Percentiles rank a stretch among this genome's conserved stretches.
Conservation (phyloP, 106 monocot genomes). For the Narthecium ossifragum region DNA sequence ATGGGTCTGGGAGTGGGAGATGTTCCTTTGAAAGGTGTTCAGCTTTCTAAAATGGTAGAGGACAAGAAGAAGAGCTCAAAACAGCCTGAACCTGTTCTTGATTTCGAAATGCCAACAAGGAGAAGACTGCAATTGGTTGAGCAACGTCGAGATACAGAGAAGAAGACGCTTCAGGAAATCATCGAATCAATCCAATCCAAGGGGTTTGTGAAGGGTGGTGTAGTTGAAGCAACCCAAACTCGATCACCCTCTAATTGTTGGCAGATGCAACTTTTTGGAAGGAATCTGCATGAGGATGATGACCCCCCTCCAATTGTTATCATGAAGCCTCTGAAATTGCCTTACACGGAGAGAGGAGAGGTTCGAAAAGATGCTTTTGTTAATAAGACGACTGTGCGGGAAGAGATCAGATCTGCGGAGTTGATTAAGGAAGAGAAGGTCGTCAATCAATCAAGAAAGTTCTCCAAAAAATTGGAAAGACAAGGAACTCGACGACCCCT, state of each 20-base stretch:
- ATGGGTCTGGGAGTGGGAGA: conserved; percentile 73
- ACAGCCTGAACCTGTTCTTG: conserved; percentile 7
- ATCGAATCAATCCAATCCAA: conserved; percentile 43
- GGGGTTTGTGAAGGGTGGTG: conserved; percentile 24
- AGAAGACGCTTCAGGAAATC: conserved; percentile 34
- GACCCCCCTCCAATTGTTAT: conserved; percentile 26
- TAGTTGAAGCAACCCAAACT: conserved; percentile 7
- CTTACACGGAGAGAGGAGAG: conserved; percentile 7
- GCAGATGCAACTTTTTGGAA: neutral
- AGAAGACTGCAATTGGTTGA: conserved; percentile 11
- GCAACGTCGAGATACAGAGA: conserved; percentile 10
- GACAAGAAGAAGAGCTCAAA: conserved; percentile 10
- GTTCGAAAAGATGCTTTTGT: neutral
- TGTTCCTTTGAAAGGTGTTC: conserved; percentile 9
- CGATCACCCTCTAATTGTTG: neutral
- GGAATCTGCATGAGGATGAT: neutral
- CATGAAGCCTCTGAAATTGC: conserved; percentile 28
- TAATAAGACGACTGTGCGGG: neutral
- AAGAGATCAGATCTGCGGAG: conserved; percentile 5
- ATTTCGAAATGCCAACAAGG: conserved; percentile 30
- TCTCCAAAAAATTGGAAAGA: neutral
- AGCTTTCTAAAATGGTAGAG: conserved; percentile 3
- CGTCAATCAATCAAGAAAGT: neutral
- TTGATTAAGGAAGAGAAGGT: conserved; percentile 6
- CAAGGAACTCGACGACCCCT: neutral